Evolutionary conservation across 176 grass and related monocot species (phyloP).

Genomic region (Neostapfia colusana): DNA sequence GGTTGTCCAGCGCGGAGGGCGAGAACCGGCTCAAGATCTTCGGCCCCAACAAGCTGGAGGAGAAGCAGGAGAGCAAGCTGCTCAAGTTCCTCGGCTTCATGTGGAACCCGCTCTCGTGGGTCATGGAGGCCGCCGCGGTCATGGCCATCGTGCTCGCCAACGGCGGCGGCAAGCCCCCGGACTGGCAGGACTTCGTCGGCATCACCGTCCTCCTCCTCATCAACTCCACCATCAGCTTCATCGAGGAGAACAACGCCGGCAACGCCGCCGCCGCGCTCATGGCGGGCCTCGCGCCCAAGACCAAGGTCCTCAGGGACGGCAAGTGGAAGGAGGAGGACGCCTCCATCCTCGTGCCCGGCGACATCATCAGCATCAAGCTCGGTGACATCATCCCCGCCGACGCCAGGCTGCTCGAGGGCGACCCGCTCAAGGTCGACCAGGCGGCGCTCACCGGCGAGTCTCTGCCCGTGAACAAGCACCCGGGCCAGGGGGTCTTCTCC

Average conservation of each 20-base stretch:
- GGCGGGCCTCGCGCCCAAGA: slow-evolving; percentile 88
- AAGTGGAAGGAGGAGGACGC: slow-evolving; percentile 87
- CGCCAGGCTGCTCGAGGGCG: slow-evolving; percentile 72
- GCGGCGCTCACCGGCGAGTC: slow-evolving; percentile 88
- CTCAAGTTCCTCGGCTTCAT: slow-evolving; percentile 97
- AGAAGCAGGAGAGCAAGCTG: slow-evolving; percentile 88
- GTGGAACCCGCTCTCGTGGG: slow-evolving; percentile 98
- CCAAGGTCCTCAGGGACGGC: slow-evolving; percentile 73
- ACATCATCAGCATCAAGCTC: slow-evolving; percentile 87
- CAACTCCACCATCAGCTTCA: slow-evolving; percentile 98
- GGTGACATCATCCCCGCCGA: slow-evolving; percentile 96
- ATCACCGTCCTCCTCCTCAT: slow-evolving; percentile 85
- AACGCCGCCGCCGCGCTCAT: slow-evolving; percentile 88
- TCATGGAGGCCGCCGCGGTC: slow-evolving; percentile 86
- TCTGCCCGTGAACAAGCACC: slow-evolving; percentile 67
- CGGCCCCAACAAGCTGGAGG: slow-evolving; percentile 89
- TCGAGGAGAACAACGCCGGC: slow-evolving; percentile 96
- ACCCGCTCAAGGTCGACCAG: slow-evolving; percentile 97
- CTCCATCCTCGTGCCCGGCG: slow-evolving; percentile 71
- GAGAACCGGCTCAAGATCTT: slow-evolving; percentile 75
- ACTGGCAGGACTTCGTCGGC: slow-evolving; percentile 95
- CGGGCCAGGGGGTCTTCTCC: slow-evolving; percentile 75
- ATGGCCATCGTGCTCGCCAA: slow-evolving; percentile 91
- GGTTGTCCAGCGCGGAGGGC: slow-evolving; percentile 49
- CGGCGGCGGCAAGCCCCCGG: slow-evolving; percentile 77